A percentile compares a stretch with the other conserved stretches of the same genome.
phyloP scores from a whole-genome alignment of 148 eudicot genomes.

The Arbutus unedo region DNA sequence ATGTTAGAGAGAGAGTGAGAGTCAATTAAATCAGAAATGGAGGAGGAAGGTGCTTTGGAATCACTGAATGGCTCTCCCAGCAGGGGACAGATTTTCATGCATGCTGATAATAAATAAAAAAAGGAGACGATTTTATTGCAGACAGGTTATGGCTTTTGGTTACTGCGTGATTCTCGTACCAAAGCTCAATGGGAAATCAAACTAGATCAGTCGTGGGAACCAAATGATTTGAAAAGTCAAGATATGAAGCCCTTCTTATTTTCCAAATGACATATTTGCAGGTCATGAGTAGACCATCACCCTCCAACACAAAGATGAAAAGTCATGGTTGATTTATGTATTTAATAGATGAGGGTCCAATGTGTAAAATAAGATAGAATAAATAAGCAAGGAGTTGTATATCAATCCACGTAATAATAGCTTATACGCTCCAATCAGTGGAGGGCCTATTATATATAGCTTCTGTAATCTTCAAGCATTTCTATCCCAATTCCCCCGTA shows the following conservation, averaged over 20 bases:
- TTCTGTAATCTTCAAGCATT: background rate
- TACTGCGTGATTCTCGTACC: background rate
- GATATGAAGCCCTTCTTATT: background rate
- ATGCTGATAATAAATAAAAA: too few species aligned
- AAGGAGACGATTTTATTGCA: background rate
- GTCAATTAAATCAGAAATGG: background rate
- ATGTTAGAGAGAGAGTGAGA: background rate
- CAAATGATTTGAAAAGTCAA: background rate
- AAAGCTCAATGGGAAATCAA: background rate
- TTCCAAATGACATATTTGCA: too few species aligned
- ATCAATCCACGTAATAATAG: background rate
- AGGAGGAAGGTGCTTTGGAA: conserved; percentile 5
- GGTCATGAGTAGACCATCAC: background rate
- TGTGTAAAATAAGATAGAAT: background rate
- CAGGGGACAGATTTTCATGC: background rate
- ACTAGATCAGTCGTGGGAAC: background rate
- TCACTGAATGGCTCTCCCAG: background rate
- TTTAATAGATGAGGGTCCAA: background rate
- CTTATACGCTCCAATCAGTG: conserved; percentile 7
- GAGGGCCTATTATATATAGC: background rate
- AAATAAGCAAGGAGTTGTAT: background rate
- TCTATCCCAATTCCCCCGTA: background rate
- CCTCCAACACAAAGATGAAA: background rate
- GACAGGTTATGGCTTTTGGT: background rate
- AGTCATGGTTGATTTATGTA: background rate